Evolutionary conservation across 2,329 filamentous ascomycete species (phyloP).

Genomic region (Diaporthe caulivora): DNA sequence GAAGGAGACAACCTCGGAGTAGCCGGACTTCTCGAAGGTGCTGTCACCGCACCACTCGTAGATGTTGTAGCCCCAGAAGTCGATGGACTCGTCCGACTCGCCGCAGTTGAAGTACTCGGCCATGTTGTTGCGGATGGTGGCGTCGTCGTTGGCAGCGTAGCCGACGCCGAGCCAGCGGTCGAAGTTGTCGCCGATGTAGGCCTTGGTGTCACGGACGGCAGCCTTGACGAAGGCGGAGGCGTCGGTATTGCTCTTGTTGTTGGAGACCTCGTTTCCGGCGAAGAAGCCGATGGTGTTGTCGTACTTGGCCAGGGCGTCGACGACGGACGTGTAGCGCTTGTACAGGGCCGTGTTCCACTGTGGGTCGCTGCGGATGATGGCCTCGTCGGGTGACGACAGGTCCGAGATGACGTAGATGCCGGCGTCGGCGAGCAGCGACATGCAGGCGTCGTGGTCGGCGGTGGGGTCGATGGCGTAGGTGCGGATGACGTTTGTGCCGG

Average conservation of each 20-base stretch:
- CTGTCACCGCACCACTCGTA: slow-evolving; percentile 98
- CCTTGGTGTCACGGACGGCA: slow-evolving; percentile 95
- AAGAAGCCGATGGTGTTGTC: slow-evolving; percentile 97
- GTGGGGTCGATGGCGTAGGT: slow-evolving; percentile 92
- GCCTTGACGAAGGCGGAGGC: slow-evolving; percentile 98
- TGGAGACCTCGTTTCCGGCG: slow-evolving; percentile 96
- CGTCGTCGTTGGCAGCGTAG: slow-evolving; percentile 96
- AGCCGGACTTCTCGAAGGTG: slow-evolving; percentile 81
- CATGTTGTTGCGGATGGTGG: slow-evolving; percentile 82
- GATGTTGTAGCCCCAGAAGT: slow-evolving; percentile 99
- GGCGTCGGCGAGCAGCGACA: slow-evolving; percentile 82
- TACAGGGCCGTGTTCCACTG: slow-evolving; percentile 85
- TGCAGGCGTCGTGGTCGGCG: slow-evolving; percentile 83
- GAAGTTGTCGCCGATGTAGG: slow-evolving; percentile 85
- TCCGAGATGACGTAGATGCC: slow-evolving; percentile 98
- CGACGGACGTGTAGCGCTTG: slow-evolving; percentile 83
- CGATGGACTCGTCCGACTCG: slow-evolving; percentile 72
- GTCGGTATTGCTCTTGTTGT: slow-evolving; percentile 87
- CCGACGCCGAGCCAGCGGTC: slow-evolving; percentile 89
- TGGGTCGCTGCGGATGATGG: slow-evolving; percentile 86
- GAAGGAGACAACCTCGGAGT: slow-evolving; percentile 84
- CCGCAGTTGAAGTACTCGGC: slow-evolving; percentile 97
- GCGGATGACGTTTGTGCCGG: slow-evolving; percentile 93
- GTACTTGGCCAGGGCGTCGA: slow-evolving; percentile 86
- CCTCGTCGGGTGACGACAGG: slow-evolving; percentile 82